Evolutionary conservation across 371 early-diverging fungal species (phyloP).

Genomic region (Sporodiniella umbellata): DNA sequence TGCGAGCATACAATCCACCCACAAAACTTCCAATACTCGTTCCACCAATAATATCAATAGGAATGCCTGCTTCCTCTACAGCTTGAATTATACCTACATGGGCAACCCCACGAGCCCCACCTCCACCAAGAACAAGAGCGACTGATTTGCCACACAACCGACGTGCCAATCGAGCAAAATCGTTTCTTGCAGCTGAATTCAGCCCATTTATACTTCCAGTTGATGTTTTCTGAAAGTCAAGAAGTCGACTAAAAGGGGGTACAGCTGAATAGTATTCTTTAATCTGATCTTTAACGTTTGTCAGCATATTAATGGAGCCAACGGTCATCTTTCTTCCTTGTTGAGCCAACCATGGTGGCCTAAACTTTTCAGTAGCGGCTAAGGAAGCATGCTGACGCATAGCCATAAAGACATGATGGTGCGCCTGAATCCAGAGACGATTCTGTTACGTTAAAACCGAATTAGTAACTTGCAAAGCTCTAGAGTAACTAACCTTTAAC

Average conservation of each 20-base stretch:
- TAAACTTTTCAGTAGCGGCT: constrained; percentile 21
- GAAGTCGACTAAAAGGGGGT: constrained; percentile 22
- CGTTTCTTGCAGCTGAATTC: constrained; percentile 40
- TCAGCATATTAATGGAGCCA: constrained; percentile 49
- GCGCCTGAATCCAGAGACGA: constrained; percentile 93
- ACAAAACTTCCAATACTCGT: constrained; percentile 98
- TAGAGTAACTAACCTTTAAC: constrained; percentile 76
- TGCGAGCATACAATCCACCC: constrained; percentile 93
- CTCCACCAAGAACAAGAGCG: constrained; percentile 99
- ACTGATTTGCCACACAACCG: constrained; percentile 92
- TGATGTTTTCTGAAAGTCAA: constrained; percentile 32
- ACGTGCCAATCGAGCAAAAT: constrained; percentile 90
- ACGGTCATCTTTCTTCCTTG: constrained; percentile 57
- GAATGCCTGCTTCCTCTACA: constrained; percentile 97
- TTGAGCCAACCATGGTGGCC: constrained; percentile 53
- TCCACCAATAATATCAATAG: constrained; percentile 98
- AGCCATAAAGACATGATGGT: constrained; percentile 95
- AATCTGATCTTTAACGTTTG: constrained; percentile 66
- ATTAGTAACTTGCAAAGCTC: too few relatives aligned
- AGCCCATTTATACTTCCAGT: constrained; percentile 18
- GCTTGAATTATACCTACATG: constrained; percentile 97
- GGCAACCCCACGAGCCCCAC: constrained; percentile 97
- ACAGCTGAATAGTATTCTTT: constrained; percentile 63
- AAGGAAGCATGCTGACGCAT: constrained; percentile 41
- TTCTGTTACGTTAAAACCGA: constrained; percentile 31